A percentile compares a stretch with the other conserved stretches of the same genome.
These are phyloP conservation scores for Phycomyces blakesleeanus DNA, from an alignment of 192 early-diverging fungal genomes.

Conservation along the genomic window DNA sequence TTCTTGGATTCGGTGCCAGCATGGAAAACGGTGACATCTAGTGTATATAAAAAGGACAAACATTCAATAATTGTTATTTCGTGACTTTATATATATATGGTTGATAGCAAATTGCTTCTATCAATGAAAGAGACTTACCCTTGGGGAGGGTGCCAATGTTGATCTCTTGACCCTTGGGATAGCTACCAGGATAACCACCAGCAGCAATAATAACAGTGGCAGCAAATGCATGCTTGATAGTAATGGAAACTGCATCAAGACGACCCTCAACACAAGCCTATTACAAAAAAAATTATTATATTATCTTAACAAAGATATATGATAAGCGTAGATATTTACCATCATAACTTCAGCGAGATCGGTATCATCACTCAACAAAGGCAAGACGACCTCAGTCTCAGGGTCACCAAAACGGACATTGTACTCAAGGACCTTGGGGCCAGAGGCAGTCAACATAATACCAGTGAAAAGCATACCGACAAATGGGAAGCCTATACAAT, in stretches of 20 bases:
- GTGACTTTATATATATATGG: too few species aligned
- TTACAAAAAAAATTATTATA: slow-evolving; percentile 5
- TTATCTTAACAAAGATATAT: slow-evolving; percentile 1
- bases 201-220: slow-evolving; percentile 93
- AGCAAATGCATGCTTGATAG: slow-evolving; percentile 70
- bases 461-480: slow-evolving; percentile 97
- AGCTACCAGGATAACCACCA: slow-evolving; percentile 87
- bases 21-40: slow-evolving; percentile 79
- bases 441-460: slow-evolving; percentile 87
- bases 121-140: too few species aligned
- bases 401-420: slow-evolving; percentile 99
- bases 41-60: too few species aligned
- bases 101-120: too few species aligned
- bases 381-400: slow-evolving; percentile 94
- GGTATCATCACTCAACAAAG: slow-evolving; percentile 76
- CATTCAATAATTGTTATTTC: too few species aligned
- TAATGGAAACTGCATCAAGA: slow-evolving; percentile 80
- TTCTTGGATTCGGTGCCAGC: slow-evolving; percentile 73
- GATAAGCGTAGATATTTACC: slow-evolving; percentile 10
- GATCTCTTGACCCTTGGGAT: slow-evolving; percentile 80
- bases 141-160: slow-evolving; percentile 42
- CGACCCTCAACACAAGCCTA: slow-evolving; percentile 81
- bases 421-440: slow-evolving; percentile 96
- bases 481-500: slow-evolving; percentile 71
- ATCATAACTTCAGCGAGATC: slow-evolving; percentile 87